Evolutionary conservation across 108 stramenopile species (phyloP).

Genomic region (Skeletonema potamos): DNA sequence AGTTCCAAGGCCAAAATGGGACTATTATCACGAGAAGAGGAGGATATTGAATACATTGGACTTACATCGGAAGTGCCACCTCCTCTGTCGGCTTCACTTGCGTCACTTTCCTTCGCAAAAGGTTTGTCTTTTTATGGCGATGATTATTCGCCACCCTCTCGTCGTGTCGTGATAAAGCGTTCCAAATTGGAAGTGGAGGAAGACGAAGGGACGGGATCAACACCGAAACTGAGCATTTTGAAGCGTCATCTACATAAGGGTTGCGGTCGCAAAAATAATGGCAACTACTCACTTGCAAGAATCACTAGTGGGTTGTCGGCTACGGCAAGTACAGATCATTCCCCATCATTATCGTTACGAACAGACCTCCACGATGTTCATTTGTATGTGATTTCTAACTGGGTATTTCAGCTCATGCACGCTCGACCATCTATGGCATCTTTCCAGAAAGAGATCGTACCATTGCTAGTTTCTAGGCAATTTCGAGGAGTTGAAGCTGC

Average conservation of each 20-base stretch:
- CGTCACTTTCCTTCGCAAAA: constrained; percentile 14
- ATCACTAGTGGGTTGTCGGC: constrained; percentile 6
- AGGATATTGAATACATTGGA: constrained; percentile 86
- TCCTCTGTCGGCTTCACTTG: constrained; percentile 19
- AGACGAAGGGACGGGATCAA: constrained; percentile 72
- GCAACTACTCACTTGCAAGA: constrained; percentile 18
- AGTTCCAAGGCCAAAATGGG: constrained; percentile 81
- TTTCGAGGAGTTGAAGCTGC: constrained; percentile 68
- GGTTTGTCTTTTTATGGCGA: not conserved
- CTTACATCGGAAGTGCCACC: constrained; percentile 50
- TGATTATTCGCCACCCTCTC: constrained; percentile 9
- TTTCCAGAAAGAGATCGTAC: constrained; percentile 71
- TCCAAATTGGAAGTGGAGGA: constrained; percentile 74
- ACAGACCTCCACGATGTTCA: constrained; percentile 72
- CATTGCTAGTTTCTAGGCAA: constrained; percentile 73
- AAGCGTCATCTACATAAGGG: constrained; percentile 58
- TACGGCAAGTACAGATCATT: constrained; percentile 23
- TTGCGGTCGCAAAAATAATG: constrained; percentile 40
- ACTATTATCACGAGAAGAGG: constrained; percentile 65
- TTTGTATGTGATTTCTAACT: constrained; percentile 79
- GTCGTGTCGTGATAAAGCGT: constrained; percentile 74
- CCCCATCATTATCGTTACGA: constrained; percentile 36
- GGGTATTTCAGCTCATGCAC: constrained; percentile 66
- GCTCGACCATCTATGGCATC: constrained; percentile 45
- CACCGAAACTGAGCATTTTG: constrained; percentile 66